These are phyloP conservation scores for Sideroxylon spinosum DNA, from an alignment of 179 eudicot genomes.

Conservation along the genomic window DNA sequence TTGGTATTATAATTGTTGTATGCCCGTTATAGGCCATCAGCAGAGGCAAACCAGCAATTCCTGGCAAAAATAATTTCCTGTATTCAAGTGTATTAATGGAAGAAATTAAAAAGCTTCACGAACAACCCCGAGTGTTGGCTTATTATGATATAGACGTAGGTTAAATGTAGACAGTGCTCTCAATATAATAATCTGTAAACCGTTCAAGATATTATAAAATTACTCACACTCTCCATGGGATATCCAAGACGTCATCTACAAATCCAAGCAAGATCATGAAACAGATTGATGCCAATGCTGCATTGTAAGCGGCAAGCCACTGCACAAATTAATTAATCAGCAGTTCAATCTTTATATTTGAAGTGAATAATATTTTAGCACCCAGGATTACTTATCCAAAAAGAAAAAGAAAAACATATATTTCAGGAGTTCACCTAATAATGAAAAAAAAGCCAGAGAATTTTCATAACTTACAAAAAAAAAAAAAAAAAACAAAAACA, in stretches of 20 bases:
- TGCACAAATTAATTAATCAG: conserved; percentile 27
- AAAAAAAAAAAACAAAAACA: too few species aligned
- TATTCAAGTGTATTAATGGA: conserved; percentile 23
- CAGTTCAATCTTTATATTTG: conserved; percentile 1
- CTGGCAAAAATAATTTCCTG: conserved; percentile 86
- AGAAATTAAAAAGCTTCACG: background rate
- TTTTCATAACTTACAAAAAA: too few species aligned
- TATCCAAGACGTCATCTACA: conserved; percentile 89
- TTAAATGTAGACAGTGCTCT: background rate
- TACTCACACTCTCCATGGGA: conserved; percentile 99
- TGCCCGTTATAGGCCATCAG: conserved; percentile 99
- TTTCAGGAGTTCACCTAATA: background rate
- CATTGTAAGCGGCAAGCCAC: conserved; percentile 98
- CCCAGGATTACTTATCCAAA: too few species aligned
- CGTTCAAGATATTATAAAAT: background rate
- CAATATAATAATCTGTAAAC: background rate
- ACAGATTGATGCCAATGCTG: conserved; percentile 90
- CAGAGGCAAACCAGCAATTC: conserved; percentile 89
- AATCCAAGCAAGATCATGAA: conserved; percentile 93
- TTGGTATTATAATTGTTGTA: conserved; percentile 84
- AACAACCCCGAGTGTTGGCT: too few species aligned
- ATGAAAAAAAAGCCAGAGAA: background rate
- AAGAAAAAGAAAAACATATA: too few species aligned
- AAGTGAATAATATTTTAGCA: background rate
- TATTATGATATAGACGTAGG: background rate